A percentile compares a stretch with the other conserved stretches of the same genome.
Conservation (phyloP, 2,329 filamentous ascomycete species). For the Immersiporthe knoxdaviesiana region DNA sequence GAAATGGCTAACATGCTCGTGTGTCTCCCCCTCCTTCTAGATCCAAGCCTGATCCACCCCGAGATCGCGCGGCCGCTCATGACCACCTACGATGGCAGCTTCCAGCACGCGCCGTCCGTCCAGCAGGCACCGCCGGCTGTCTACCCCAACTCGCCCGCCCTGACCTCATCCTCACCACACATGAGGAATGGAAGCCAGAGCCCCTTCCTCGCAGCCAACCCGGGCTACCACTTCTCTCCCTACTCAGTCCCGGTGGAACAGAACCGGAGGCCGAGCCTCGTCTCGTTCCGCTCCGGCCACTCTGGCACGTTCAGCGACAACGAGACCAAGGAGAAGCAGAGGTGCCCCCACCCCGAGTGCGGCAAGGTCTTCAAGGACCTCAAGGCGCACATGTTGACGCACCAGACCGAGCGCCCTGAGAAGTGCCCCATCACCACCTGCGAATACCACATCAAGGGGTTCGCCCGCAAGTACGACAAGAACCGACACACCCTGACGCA, state of each 20-base stretch:
- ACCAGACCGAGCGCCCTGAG: conserved; percentile 86
- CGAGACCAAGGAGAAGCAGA: conserved; percentile 68
- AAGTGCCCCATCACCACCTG: conserved; percentile 93
- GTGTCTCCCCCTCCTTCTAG: conserved; percentile 40
- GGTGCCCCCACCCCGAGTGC: conserved; percentile 83
- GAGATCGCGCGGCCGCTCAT: conserved; percentile 54
- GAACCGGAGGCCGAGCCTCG: conserved; percentile 66
- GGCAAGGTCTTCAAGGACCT: conserved; percentile 87
- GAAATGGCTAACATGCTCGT: conserved; percentile 41
- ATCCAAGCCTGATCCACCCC: conserved; percentile 60
- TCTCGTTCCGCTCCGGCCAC: conserved; percentile 69
- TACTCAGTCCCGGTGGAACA: conserved; percentile 54
- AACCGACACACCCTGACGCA: conserved; percentile 92
- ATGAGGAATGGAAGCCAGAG: conserved; percentile 63
- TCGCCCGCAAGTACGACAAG: conserved; percentile 95
- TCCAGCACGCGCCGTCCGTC: conserved; percentile 48
- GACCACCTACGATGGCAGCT: conserved; percentile 55
- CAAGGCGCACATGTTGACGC: conserved; percentile 92
- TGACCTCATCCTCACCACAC: conserved; percentile 56
- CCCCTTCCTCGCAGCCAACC: conserved; percentile 57
- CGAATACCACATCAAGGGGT: conserved; percentile 90
- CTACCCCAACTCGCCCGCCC: conserved; percentile 67
- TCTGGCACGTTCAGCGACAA: conserved; percentile 63
- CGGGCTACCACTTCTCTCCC: conserved; percentile 55
- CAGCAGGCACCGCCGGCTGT: conserved; percentile 1